phyloP scores from a whole-genome alignment of 805 yeast genomes.

The Lipomyces starkeyi region DNA sequence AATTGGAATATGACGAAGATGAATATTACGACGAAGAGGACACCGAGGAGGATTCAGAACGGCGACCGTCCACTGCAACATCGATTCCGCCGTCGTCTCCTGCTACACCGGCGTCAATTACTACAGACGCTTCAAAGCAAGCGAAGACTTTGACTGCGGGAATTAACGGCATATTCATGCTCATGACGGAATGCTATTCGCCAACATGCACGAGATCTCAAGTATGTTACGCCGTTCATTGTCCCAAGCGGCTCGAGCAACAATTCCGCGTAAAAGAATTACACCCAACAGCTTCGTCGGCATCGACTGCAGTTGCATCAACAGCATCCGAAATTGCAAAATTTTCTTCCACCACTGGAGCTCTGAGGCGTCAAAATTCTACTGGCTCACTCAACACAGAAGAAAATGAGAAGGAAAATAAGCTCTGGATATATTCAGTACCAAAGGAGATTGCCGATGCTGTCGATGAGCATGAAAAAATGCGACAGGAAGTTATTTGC shows the following conservation, averaged over 20 bases:
- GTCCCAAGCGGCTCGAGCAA: conserved; percentile 94
- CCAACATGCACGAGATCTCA: conserved; percentile 92
- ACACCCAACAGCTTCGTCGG: conserved; percentile 17
- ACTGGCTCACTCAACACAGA: conserved; percentile 45
- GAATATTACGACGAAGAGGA: conserved; percentile 20
- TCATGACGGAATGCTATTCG: conserved; percentile 92
- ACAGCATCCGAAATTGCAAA: conserved; percentile 6
- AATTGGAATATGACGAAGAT: conserved; percentile 20
- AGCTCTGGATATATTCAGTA: conserved; percentile 93
- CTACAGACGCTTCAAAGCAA: conserved; percentile 17
- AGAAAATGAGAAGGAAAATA: conserved; percentile 76
- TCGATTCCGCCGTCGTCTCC: conserved; percentile 1
- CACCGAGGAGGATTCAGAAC: conserved; percentile 14
- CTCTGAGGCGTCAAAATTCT: conserved; percentile 32
- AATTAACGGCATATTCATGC: conserved; percentile 87
- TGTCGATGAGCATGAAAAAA: conserved; percentile 81
- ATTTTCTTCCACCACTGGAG: conserved; percentile 60
- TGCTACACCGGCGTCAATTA: conserved; percentile 11
- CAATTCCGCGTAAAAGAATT: conserved; percentile 78
- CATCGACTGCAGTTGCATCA: conserved; percentile 18
- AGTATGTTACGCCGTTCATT: conserved; percentile 91
- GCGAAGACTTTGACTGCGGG: conserved; percentile 39
- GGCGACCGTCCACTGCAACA: conserved; percentile 16
- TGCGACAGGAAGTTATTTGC: conserved; percentile 93
- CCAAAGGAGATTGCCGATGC: conserved; percentile 77